These are phyloP conservation scores for Pyropia yezoensis DNA, from an alignment of 23 red algal species.

Conservation along the genomic window DNA sequence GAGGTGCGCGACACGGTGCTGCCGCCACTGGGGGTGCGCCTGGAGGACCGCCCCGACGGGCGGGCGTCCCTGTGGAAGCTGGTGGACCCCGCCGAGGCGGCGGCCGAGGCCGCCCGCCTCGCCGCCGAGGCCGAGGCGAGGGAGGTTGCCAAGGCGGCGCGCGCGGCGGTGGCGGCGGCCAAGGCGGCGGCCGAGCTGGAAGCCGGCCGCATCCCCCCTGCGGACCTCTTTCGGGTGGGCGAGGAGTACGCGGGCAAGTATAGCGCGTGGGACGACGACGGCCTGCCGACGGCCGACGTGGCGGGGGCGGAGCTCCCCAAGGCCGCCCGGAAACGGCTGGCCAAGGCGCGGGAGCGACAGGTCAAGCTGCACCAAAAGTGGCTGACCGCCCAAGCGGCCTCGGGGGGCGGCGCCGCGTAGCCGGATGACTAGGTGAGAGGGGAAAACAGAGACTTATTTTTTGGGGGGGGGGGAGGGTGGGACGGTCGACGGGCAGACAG, in stretches of 20 bases:
- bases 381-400: slow-evolving; percentile 6
- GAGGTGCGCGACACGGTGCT: slow-evolving; percentile 64
- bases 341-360: slow-evolving; percentile 67
- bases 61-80: slow-evolving; percentile 61
- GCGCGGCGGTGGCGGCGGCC: slow-evolving; percentile 25
- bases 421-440: too few relatives aligned
- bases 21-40: slow-evolving; percentile 69
- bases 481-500: too few relatives aligned
- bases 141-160: slow-evolving; percentile 33
- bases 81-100: slow-evolving; percentile 53
- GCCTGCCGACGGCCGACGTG: slow-evolving; percentile 68
- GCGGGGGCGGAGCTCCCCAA: slow-evolving; percentile 65
- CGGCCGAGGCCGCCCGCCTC: slow-evolving; percentile 43
- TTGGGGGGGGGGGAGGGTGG: too few relatives aligned
- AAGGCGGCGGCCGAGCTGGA: slow-evolving; percentile 52
- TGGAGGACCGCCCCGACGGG: slow-evolving; percentile 64
- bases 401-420: too few relatives aligned
- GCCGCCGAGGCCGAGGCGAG: slow-evolving; percentile 38
- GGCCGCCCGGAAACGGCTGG: slow-evolving; percentile 55
- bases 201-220: slow-evolving; percentile 37
- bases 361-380: slow-evolving; percentile 69
- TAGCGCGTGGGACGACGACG: slow-evolving; percentile 52
- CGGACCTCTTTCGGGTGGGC: slow-evolving; percentile 51
- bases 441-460: too few relatives aligned
- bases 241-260: slow-evolving; percentile 56